Base-by-base conservation (phyloP, 2,329 filamentous ascomycete genomes). In the Aspergillus melleus region DNA sequence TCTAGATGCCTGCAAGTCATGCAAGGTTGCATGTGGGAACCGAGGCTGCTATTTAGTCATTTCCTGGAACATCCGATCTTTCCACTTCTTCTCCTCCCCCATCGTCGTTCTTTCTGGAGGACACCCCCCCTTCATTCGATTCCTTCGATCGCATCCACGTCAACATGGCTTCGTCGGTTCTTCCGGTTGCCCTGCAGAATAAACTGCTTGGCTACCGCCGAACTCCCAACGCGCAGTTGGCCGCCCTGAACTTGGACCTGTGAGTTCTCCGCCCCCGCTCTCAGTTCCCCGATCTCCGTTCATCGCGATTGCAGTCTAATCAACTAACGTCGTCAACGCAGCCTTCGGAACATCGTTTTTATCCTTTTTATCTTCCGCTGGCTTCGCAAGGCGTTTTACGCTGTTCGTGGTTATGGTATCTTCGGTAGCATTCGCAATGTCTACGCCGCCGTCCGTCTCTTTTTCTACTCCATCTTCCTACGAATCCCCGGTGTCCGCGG, bases 391-490 rank as follows among this genome's bases (percentile, higher is more conserved):
- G 84, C 86, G 29, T 89, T 91, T 74, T 90, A 92, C 80, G 91
- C 95, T 72, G 84, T 98, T 67, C 91, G 90, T 71, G 95, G 95
- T 67, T 92, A 95, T 74, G 95, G 95, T 66, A 76, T 95, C 69
- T 78, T 96, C 72, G 94, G 94, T 64, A 90, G 91, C 60, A 71
- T 92, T 61, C 81, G 86, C 70, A 88, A 94, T 76, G 78, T 90
- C 63, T 97, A 95, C 80, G 80, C 82, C 63, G 84, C 88, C 64
- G 72, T 89, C 63, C 89, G 89, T 64, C 87, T 91, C 64, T 85
- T 88, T 62, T 82, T 90, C 54, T 99, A 96, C 77, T 90, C 90
- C 62, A 84, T 92, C 72, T 95, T 99, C 80, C 84, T 99, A 51
- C 87, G 88, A 62, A 85, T 91, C 32, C 95, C 95, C 1, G 92